A percentile compares a stretch with the other conserved stretches of the same genome.
phyloP scores from a whole-genome alignment of 2,329 filamentous ascomycete genomes.

The Cladosporium velox region DNA sequence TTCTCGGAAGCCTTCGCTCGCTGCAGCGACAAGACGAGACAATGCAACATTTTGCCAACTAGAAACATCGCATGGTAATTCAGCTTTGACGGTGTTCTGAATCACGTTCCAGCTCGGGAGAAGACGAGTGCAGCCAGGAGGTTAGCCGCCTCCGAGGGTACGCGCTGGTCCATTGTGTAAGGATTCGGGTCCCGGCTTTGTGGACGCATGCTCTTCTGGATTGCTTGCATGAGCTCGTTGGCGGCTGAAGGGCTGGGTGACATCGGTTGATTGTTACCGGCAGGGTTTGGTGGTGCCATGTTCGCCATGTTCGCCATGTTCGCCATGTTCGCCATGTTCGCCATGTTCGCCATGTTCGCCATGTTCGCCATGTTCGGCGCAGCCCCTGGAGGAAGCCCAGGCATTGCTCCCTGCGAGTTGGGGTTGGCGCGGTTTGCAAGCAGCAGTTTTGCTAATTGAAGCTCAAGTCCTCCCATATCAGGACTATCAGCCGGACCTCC shows the following conservation, averaged over 20 bases:
- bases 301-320: slow-evolving; percentile 1
- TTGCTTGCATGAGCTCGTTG: slow-evolving; percentile 6
- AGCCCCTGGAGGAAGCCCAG: neutral
- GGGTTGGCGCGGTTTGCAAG: slow-evolving; percentile 9
- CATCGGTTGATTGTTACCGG: neutral
- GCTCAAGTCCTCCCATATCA: neutral
- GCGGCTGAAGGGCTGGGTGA: neutral
- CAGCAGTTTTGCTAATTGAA: slow-evolving; percentile 5
- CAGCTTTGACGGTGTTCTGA: neutral
- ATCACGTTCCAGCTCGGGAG: neutral
- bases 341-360: neutral
- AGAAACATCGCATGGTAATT: neutral
- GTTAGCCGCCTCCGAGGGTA: neutral
- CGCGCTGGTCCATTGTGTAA: neutral
- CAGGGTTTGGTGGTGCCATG: neutral
- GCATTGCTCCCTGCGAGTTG: neutral
- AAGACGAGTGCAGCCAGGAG: neutral
- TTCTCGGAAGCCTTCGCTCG: neutral
- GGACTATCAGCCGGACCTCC: neutral
- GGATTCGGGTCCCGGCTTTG: slow-evolving; percentile 1
- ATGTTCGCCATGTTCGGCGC: neutral
- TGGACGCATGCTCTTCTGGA: slow-evolving; percentile 5
- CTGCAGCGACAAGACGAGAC: neutral
- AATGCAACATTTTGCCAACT: neutral
- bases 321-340: neutral